Evolutionary conservation across 2,329 filamentous ascomycete species (phyloP), one percentile per base, ranked within the genome.

Genomic region (Hymenoscyphus albidus): DNA sequence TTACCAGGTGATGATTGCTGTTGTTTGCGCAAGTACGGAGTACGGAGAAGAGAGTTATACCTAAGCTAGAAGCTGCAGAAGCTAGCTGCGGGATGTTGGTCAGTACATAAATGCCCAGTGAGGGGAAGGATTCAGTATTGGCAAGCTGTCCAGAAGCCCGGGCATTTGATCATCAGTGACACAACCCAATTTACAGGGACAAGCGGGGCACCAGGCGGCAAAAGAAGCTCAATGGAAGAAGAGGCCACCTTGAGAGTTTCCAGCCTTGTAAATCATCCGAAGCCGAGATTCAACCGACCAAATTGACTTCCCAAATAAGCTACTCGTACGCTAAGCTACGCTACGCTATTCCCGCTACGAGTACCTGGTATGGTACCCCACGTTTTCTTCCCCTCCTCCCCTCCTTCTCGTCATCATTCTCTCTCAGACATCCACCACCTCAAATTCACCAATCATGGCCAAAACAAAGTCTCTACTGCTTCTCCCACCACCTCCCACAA

Each of bases 401-500:
- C 16, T 18, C 18, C 2, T n/a, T 12, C 18, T 4, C 18, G 0
- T 51, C 44, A 7, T 51, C 44, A 27, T 35, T 4, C 9, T 10
- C 35, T 10, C 9, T 35, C 35, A 35, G 5, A 35, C 35, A 7
- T 35, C 9, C 35, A 35, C 22, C 9, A 51, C 44, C 22, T 18
- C 5, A 10, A 51, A 22, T 12, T 18, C 18, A 51, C 44, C 61
- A 58, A 35, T 7, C 61, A 64, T 64, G 57, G 35, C 48, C 13
- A 55, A 55, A 48, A 14, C 48, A 44, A 51, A 82, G 2, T 85
- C 83, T 59, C 80, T 89, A 31, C 80, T 92, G 42, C 80, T 92
- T 16, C 79, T 92, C 62, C 84, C 89, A 18, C 81, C 83, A 55
- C 86, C 88, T 59, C 87, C 88, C 35, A 78, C 80, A 38, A 84